Evolutionary conservation across 495 filamentous ascomycete species (phyloP).

Genomic region (Thozetella sp.): DNA sequence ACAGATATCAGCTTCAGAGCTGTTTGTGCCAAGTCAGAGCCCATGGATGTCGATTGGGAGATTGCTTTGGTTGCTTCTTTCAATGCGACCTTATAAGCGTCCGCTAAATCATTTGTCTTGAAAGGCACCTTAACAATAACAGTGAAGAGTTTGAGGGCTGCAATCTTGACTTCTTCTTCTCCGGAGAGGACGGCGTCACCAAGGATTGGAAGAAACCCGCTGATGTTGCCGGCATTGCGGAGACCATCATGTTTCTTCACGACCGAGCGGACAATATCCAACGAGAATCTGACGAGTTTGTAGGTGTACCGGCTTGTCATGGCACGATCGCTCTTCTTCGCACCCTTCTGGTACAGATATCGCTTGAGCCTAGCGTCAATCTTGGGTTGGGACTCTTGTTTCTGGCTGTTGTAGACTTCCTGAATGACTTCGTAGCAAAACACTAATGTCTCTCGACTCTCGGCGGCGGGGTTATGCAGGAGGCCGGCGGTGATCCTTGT

Average conservation of each 20-base stretch:
- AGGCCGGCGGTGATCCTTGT: constrained; percentile 82
- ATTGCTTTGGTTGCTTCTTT: constrained; percentile 76
- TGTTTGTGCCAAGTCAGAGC: constrained; percentile 79
- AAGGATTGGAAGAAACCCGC: constrained; percentile 84
- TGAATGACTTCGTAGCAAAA: constrained; percentile 95
- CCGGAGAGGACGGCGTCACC: constrained; percentile 80
- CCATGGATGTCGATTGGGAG: constrained; percentile 65
- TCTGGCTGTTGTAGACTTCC: constrained; percentile 70
- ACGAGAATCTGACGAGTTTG: constrained; percentile 83
- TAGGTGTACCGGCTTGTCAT: constrained; percentile 74
- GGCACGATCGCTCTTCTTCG: constrained; percentile 65
- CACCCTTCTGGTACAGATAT: constrained; percentile 76
- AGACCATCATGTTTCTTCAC: constrained; percentile 80
- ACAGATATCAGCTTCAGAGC: constrained; percentile 85
- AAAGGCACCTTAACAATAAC: constrained; percentile 85
- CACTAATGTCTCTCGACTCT: constrained; percentile 75
- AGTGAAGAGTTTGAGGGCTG: constrained; percentile 79
- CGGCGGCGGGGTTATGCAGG: constrained; percentile 72
- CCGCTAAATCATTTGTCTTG: constrained; percentile 66
- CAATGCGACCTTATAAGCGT: constrained; percentile 80
- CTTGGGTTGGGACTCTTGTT: constrained; percentile 41
- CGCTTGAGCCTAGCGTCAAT: constrained; percentile 64
- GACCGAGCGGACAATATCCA: constrained; percentile 81
- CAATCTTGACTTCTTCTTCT: constrained; percentile 88
- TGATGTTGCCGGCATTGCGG: constrained; percentile 74